A percentile compares a stretch with the other conserved stretches of the same genome.
Evolutionary conservation across 345 rosid species (phyloP).

Genomic region (Viola odorata): DNA sequence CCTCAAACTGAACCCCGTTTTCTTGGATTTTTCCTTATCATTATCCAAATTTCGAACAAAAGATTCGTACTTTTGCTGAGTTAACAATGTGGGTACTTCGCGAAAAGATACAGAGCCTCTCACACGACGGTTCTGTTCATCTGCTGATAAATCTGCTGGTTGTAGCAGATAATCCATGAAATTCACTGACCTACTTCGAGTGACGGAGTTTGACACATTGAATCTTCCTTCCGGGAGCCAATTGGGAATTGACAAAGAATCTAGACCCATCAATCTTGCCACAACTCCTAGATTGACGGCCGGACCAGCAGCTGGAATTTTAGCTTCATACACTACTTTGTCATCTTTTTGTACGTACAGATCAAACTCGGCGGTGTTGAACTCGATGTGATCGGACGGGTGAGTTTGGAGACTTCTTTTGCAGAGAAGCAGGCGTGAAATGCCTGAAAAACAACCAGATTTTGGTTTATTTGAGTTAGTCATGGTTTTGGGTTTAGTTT

Average conservation of each 20-base stretch:
- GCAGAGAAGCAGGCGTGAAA: slow-evolving; percentile 58
- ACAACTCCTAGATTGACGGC: slow-evolving; percentile 78
- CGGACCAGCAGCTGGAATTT: slow-evolving; percentile 16
- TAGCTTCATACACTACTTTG: background rate
- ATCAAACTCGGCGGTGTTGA: slow-evolving; percentile 13
- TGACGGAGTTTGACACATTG: slow-evolving; percentile 32
- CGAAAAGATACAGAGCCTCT: slow-evolving; percentile 77
- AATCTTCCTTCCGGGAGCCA: slow-evolving; percentile 30
- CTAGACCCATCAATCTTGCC: slow-evolving; percentile 85
- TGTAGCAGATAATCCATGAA: slow-evolving; percentile 73
- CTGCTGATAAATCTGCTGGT: slow-evolving; percentile 18
- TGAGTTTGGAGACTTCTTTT: slow-evolving; percentile 63
- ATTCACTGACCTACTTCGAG: slow-evolving; percentile 77
- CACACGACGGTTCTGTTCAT: slow-evolving; percentile 50
- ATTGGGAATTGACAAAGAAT: slow-evolving; percentile 46
- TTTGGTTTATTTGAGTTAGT: slow-evolving; percentile 19
- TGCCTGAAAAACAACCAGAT: slow-evolving; percentile 60
- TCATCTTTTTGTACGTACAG: slow-evolving; percentile 22
- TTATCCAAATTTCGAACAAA: slow-evolving; percentile 43
- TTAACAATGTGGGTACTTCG: slow-evolving; percentile 32
- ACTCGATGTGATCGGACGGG: slow-evolving; percentile 44
- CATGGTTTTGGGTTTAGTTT: slow-evolving; percentile 19
- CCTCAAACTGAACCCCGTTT: slow-evolving; percentile 19
- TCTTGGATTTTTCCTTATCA: slow-evolving; percentile 26
- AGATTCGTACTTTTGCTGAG: slow-evolving; percentile 36